phyloP scores from a whole-genome alignment of 441 rosid genomes.

The Pelargonium myrrhifolium region DNA sequence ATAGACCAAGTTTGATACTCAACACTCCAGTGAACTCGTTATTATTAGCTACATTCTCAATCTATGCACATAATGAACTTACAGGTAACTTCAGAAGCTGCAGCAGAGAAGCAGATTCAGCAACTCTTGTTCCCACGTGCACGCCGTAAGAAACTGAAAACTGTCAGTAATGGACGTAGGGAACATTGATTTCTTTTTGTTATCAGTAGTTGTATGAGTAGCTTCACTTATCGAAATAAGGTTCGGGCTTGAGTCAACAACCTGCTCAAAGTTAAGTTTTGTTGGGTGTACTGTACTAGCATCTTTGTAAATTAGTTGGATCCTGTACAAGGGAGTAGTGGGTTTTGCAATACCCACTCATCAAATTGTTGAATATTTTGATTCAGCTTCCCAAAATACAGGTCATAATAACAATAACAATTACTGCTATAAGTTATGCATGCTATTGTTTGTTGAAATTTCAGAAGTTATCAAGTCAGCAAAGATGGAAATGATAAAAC shows the following conservation, averaged over 20 bases:
- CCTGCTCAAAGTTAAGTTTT: background rate
- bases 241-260: background rate
- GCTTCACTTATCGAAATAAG: background rate
- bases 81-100: conserved; percentile 62
- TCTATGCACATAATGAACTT: conserved; percentile 10
- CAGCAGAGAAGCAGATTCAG: conserved; percentile 82
- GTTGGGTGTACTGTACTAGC: background rate
- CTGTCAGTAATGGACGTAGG: conserved; percentile 35
- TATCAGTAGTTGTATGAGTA: background rate
- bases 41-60: background rate
- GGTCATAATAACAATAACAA: background rate
- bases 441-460: background rate
- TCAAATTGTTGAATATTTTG: background rate
- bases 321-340: background rate
- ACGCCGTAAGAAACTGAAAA: conserved; percentile 58
- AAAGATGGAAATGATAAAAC: too few species aligned
- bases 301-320: conserved; percentile 1
- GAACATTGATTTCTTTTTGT: conserved; percentile 25
- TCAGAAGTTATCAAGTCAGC: too few species aligned
- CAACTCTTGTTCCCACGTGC: conserved; percentile 72
- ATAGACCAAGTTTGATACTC: background rate
- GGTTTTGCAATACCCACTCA: background rate
- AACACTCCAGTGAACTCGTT: background rate
- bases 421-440: too few species aligned
- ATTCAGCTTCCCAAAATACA: background rate